Evolutionary conservation across 768 basidiomycete genomes (phyloP), one percentile per base, ranked within the genome.

Genomic region (Psilocybe tampanensis): DNA sequence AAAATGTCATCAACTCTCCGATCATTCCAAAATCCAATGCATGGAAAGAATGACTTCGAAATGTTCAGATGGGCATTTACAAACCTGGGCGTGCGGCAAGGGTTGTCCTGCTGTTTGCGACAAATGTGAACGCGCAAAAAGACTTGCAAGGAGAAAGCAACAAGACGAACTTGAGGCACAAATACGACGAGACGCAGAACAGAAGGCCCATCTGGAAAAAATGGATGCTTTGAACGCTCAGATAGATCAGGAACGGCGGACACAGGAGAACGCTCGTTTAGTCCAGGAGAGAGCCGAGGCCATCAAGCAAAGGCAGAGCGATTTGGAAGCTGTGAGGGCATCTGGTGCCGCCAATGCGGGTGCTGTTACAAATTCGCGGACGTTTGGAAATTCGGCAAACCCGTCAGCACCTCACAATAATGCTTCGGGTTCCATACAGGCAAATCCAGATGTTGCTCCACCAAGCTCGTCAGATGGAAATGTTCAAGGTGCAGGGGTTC

Each of bases 11-110:
- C 80, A 80, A 52, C 55, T 83, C 12, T 65, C 59, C 45, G 81
- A 82, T 59, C 80, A 88, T 66, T 79, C 83, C 17, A 78, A 83
- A 66, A 78, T 83, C 72, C 56, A 51, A 1, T 89, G 88, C 68
- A 58, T 68, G 22, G 64, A 70, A 8, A 55, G 73, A 21, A 62
- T 83, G 41, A 53, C 60, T 0, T 60, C 48, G 1, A 72, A 68
- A 29, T 90, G 88, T 63, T 55, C 72, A 0, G 71, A 73, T 1
- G 74, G 74, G 0, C 88, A 90, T 56, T 56, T 57, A 5, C 65
- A 70, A 39, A 60, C 61, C 0, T 81, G 76, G 70, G 72, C 72
- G 59, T 89, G 87, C 54, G 66, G 71, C 42, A 58, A 80, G 47
- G 66, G 60, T 0, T 62, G 59, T 1, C 77, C 78, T 1, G 52